Evolutionary conservation across 768 basidiomycete genomes (phyloP).

Genomic region (Amanita pseudoporphyria): DNA sequence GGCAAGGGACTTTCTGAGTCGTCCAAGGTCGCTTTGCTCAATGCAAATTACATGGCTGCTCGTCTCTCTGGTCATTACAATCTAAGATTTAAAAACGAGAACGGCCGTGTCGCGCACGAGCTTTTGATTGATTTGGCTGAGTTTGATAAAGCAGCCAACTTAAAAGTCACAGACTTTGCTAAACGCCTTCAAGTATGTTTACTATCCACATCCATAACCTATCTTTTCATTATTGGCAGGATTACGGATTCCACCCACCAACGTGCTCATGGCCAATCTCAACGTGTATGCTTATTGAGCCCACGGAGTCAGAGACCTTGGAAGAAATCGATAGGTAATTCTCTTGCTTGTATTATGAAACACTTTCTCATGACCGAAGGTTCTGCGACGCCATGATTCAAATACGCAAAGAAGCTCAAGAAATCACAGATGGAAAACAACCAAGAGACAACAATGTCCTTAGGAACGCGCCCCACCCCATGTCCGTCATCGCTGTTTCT

Average conservation of each 20-base stretch:
- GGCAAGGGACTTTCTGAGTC: conserved; percentile 81
- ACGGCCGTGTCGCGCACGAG: conserved; percentile 93
- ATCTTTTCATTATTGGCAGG: conserved; percentile 28
- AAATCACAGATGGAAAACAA: conserved; percentile 79
- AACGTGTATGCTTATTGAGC: conserved; percentile 96
- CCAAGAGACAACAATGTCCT: conserved; percentile 87
- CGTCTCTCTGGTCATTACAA: conserved; percentile 79
- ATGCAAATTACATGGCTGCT: conserved; percentile 95
- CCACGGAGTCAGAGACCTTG: conserved; percentile 91
- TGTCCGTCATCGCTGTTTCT: conserved; percentile 59
- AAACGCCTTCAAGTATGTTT: conserved; percentile 77
- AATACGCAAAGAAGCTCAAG: conserved; percentile 87
- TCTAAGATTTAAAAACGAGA: conserved; percentile 82
- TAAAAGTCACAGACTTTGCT: conserved; percentile 94
- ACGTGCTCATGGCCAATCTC: conserved; percentile 98
- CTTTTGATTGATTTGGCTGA: conserved; percentile 91
- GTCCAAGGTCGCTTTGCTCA: conserved; percentile 82
- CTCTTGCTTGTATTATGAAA: background rate
- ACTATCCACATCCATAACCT: background rate
- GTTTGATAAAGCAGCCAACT: conserved; percentile 81
- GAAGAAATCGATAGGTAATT: conserved; percentile 82
- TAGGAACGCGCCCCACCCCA: conserved; percentile 90
- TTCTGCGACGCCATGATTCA: conserved; percentile 99
- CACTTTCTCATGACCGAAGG: conserved; percentile 24
- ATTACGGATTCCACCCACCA: conserved; percentile 93